These are phyloP conservation scores for Erythrobasidium hasegawianum DNA, from an alignment of 1,284 basidiomycete genomes.

Conservation along the genomic window DNA sequence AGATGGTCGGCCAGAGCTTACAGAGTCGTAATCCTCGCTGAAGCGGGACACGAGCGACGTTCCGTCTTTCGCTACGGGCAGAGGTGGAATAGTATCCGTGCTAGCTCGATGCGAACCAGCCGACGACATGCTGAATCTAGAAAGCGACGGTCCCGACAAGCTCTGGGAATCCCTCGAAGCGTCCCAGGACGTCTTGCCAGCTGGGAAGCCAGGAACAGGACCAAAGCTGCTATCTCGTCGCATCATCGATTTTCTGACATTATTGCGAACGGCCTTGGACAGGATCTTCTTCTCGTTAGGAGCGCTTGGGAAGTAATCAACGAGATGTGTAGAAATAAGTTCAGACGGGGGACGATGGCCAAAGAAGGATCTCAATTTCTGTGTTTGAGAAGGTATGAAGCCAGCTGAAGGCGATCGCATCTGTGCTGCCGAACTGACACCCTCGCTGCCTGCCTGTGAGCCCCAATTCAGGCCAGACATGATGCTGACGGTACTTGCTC, in stretches of 20 bases:
- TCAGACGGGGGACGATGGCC: constrained; percentile 96
- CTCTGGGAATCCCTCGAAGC: constrained; percentile 38
- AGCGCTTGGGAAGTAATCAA: constrained; percentile 91
- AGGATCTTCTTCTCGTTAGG: constrained; percentile 72
- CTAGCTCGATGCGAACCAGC: constrained; percentile 54
- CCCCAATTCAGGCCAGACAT: constrained; percentile 74
- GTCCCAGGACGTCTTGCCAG: constrained; percentile 39
- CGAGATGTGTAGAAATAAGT: constrained; percentile 91
- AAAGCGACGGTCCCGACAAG: constrained; percentile 46
- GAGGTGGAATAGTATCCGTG: constrained; percentile 22
- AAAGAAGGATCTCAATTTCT: constrained; percentile 87
- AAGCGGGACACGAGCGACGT: constrained; percentile 17
- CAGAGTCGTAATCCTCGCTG: constrained; percentile 30
- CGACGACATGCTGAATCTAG: constrained; percentile 68
- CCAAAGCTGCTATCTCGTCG: constrained; percentile 30
- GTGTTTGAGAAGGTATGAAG: constrained; percentile 28
- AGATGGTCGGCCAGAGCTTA: constrained; percentile 5
- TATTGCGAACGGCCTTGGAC: constrained; percentile 72
- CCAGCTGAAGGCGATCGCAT: constrained; percentile 49
- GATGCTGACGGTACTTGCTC: constrained; percentile 89
- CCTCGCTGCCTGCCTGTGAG: neutral
- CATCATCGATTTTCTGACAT: constrained; percentile 55
- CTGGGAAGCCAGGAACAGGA: constrained; percentile 23
- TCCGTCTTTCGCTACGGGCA: constrained; percentile 24
- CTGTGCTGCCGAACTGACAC: constrained; percentile 18